A percentile compares a stretch with the other conserved stretches of the same genome.
These are phyloP conservation scores for Paraglomus brasilianum DNA, from an alignment of 192 early-diverging fungal genomes.

Conservation along the genomic window DNA sequence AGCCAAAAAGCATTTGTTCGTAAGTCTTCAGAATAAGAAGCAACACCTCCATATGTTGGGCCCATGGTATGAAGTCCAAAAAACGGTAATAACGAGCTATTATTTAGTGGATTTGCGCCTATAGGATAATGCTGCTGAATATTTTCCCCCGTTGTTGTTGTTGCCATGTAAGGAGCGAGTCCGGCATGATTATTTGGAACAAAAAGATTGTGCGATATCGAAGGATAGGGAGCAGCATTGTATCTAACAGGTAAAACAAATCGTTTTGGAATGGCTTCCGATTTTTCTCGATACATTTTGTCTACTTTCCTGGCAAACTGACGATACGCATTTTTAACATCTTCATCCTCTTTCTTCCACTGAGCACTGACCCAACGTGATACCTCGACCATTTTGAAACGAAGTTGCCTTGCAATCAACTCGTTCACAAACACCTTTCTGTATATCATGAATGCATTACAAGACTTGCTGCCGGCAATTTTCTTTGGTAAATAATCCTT, in stretches of 20 bases:
- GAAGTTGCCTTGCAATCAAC: not conserved
- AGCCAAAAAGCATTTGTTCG: too few relatives aligned
- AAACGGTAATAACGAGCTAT: too few relatives aligned
- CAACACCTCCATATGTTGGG: too few relatives aligned
- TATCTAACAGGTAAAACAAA: not conserved
- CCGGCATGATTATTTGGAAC: too few relatives aligned
- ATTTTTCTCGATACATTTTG: not conserved
- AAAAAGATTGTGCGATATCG: too few relatives aligned
- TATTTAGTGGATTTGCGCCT: too few relatives aligned
- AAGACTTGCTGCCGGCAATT: not conserved
- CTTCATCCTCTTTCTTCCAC: not conserved
- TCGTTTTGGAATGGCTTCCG: not conserved
- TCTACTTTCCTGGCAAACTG: not conserved
- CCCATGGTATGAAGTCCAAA: too few relatives aligned
- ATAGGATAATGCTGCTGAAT: too few relatives aligned
- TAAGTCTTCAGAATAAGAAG: too few relatives aligned
- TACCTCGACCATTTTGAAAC: slow-evolving; percentile 14
- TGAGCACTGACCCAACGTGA: not conserved
- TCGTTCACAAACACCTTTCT: not conserved
- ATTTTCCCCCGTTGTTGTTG: too few relatives aligned
- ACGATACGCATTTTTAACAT: not conserved
- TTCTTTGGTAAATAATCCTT: not conserved
- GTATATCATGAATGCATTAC: slow-evolving; percentile 16
- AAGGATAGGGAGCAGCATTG: too few relatives aligned
- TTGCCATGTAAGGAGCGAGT: too few relatives aligned